Base-by-base conservation (phyloP, 164 flowering plant species). In the Umbellularia californica region DNA sequence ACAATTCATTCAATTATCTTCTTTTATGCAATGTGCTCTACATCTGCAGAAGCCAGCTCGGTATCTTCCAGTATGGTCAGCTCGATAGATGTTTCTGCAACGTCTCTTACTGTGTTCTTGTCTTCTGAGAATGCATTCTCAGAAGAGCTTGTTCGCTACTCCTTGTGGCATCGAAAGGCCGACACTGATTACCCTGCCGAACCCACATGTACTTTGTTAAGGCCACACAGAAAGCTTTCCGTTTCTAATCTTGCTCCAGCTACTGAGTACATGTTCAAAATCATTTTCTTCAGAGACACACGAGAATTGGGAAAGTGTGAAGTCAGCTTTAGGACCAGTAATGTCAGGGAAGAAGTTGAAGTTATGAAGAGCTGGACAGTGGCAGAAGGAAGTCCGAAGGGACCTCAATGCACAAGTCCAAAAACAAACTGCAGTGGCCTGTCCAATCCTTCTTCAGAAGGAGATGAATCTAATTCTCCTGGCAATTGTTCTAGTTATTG, bases 381-480 rank as follows among this genome's bases (percentile, higher is more conserved):
- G 27, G 90, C 88, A 35, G 41, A 35, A 70, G 80, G 89, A 81
- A 84, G 84, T 78, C 41, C 58, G 19, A 24, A 15, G 52, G 72
- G 41, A 10, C 72, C 24, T 50, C 25, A 41, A 17, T 15, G 50
- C 27, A 85, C 82, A 73, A 94, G 97, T 77, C 95, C 90, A 6
- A 79, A 86, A 14, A 88, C 91, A 23, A 90, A 90, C 85, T 86
- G 88, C 67, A 91, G 96, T 79, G 88, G 81, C 79, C 89, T 90
- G 41, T 92, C 98, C 55, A 92, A 89, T 84, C 93, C 97, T 23
- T 91, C 99, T 64, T 95, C 99, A 9, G 95, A 90, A 19, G 96
- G 89, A 81, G 94, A 90, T 83, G 99, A 93, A 83, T 86, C 90
- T 27, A 89, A 81, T 70, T 81, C 79, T 23, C 79, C 75, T 11